Evolutionary conservation across 1,139 yeast species (phyloP).

Genomic region (Hyphopichia pseudoburtonii): DNA sequence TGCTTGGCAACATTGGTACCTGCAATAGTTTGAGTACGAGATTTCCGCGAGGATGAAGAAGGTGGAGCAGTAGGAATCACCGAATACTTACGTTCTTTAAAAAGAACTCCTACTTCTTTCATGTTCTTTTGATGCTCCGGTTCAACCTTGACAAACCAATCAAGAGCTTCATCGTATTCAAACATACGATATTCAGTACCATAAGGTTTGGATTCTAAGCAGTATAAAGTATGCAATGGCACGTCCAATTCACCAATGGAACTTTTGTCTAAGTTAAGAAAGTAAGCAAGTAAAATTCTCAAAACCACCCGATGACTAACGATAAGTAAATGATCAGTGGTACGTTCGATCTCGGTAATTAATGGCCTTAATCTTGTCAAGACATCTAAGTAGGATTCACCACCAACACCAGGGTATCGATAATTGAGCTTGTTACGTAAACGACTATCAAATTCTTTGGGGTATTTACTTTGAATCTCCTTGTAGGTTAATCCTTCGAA

Average conservation of each 20-base stretch:
- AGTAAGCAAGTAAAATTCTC: constrained; percentile 82
- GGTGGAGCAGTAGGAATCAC: constrained; percentile 77
- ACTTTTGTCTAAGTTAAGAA: constrained; percentile 78
- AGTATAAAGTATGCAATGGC: constrained; percentile 86
- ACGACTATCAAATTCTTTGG: constrained; percentile 78
- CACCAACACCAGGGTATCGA: constrained; percentile 96
- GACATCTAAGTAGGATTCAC: constrained; percentile 92
- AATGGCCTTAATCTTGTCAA: constrained; percentile 86
- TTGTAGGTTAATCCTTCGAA: constrained; percentile 91
- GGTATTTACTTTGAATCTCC: constrained; percentile 69
- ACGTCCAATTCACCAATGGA: constrained; percentile 88
- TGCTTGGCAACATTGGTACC: constrained; percentile 1
- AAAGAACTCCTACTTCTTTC: constrained; percentile 66
- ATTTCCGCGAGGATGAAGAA: constrained; percentile 13
- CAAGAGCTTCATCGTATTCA: constrained; percentile 76
- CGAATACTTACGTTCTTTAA: constrained; percentile 64
- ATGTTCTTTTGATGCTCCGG: constrained; percentile 62
- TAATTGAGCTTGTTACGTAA: constrained; percentile 74
- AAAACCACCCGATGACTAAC: constrained; percentile 91
- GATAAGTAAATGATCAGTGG: constrained; percentile 80
- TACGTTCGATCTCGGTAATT: constrained; percentile 89
- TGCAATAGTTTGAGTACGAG: constrained; percentile 3
- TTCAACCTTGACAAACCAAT: constrained; percentile 76
- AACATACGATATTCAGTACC: constrained; percentile 92
- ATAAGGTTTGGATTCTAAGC: constrained; percentile 89